phyloP scores from a whole-genome alignment of 2,329 filamentous ascomycete genomes.

The Pseudopithomyces maydicus region DNA sequence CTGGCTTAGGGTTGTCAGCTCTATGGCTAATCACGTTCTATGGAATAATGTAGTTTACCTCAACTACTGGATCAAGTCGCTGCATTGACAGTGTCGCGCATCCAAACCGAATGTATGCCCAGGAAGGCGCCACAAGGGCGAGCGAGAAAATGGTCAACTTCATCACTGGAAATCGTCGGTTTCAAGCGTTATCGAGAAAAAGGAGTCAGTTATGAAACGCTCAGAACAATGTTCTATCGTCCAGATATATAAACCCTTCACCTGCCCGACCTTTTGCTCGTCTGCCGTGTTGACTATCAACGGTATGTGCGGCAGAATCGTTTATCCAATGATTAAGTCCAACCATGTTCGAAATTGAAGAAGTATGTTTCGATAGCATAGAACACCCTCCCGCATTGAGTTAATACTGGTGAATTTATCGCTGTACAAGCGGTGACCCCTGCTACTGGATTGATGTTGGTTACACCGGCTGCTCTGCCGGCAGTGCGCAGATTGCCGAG shows the following conservation, averaged over 20 bases:
- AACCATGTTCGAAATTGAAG: neutral
- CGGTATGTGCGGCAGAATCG: neutral
- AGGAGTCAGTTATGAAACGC: neutral
- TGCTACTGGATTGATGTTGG: neutral
- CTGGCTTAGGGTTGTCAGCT: conserved; percentile 10
- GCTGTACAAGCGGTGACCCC: neutral
- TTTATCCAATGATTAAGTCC: neutral
- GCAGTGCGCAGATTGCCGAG: conserved; percentile 2
- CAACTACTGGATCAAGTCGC: conserved; percentile 33
- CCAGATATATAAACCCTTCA: neutral
- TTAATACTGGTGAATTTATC: neutral
- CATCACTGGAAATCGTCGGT: conserved; percentile 10
- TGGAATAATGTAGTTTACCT: neutral
- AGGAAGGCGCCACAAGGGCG: conserved; percentile 18
- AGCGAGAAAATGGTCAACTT: conserved; percentile 21
- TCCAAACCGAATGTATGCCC: conserved; percentile 30
- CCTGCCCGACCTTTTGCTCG: too few relatives aligned
- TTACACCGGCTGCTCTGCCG: conserved; percentile 1
- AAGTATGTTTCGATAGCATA: neutral
- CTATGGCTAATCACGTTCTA: neutral
- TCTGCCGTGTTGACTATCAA: neutral
- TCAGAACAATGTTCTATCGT: neutral
- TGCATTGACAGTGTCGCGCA: conserved; percentile 30
- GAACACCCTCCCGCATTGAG: neutral
- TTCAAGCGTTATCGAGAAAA: neutral